phyloP scores from a whole-genome alignment of 768 basidiomycete species.

The Vararia minispora region DNA sequence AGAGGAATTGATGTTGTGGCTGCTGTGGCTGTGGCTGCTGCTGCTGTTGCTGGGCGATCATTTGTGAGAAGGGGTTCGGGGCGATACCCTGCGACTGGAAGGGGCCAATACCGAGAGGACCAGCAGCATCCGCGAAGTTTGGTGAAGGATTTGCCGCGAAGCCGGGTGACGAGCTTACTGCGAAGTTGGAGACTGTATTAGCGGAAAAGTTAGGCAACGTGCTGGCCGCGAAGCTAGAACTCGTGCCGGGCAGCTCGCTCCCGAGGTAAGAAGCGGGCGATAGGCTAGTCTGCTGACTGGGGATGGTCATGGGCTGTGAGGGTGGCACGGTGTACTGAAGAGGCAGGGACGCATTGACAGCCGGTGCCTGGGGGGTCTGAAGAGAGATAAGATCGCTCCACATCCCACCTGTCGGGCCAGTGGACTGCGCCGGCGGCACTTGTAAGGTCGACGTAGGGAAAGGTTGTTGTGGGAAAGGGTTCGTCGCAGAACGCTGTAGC shows the following conservation, averaged over 20 bases:
- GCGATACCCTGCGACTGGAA: constrained; percentile 14
- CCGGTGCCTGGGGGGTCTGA: constrained; percentile 8
- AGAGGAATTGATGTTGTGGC: constrained; percentile 14
- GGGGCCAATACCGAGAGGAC: too few species aligned
- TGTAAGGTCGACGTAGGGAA: constrained; percentile 3
- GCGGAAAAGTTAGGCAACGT: too few species aligned
- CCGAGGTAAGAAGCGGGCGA: constrained; percentile 10
- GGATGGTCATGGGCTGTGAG: constrained; percentile 11
- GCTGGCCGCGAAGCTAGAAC: constrained; percentile 2
- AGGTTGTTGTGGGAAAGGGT: constrained; percentile 21
- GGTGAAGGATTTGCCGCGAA: too few species aligned
- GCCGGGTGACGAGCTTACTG: too few species aligned
- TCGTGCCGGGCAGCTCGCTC: constrained; percentile 14
- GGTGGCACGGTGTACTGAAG: constrained; percentile 15
- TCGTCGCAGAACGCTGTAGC: constrained; percentile 23
- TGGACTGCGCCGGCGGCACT: constrained; percentile 4
- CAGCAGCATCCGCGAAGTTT: too few species aligned
- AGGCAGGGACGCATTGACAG: constrained; percentile 16
- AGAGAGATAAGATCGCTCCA: constrained; percentile 19
- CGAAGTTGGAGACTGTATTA: too few species aligned
- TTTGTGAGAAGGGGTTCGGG: constrained; percentile 10
- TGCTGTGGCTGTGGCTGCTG: constrained; percentile 18
- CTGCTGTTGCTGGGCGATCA: constrained; percentile 14
- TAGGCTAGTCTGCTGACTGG: constrained; percentile 3
- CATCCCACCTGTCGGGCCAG: constrained; percentile 5